phyloP scores from a whole-genome alignment of 371 early-diverging fungal genomes.

The Choanephora cucurbitarum region DNA sequence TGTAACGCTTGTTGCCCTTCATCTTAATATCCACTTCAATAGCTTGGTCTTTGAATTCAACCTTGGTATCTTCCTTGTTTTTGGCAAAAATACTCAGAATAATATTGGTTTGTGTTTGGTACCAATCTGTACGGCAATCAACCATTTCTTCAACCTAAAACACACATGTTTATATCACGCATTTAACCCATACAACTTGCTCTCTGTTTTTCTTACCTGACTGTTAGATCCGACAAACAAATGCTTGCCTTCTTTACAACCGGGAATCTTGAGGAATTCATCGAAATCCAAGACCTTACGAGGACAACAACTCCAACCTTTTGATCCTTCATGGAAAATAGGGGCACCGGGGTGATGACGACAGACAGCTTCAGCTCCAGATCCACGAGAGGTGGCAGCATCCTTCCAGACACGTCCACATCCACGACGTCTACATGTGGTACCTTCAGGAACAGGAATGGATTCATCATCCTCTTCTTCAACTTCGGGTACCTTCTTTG shows the following conservation, averaged over 20 bases:
- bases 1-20: conserved; percentile 65
- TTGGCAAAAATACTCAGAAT: conserved; percentile 93
- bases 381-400: conserved; percentile 63
- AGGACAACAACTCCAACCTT: conserved; percentile 90
- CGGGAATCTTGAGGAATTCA: conserved; percentile 92
- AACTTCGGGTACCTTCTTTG: conserved; percentile 27
- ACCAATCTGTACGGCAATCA: conserved; percentile 91
- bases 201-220: conserved; percentile 14
- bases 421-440: conserved; percentile 82
- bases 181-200: too few species aligned
- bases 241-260: conserved; percentile 86
- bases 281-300: conserved; percentile 95
- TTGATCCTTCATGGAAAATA: conserved; percentile 92
- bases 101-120: conserved; percentile 84
- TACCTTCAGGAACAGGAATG: conserved; percentile 73
- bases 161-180: too few species aligned
- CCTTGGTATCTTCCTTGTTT: conserved; percentile 70
- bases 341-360: conserved; percentile 87
- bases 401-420: conserved; percentile 74
- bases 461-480: conserved; percentile 73
- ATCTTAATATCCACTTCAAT: conserved; percentile 51
- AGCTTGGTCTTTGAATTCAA: conserved; percentile 55
- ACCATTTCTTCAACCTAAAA: conserved; percentile 59
- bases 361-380: conserved; percentile 65
- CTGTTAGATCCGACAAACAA: conserved; percentile 68